Percentiles rank a stretch among this genome's conserved stretches.
Evolutionary conservation across 2,329 filamentous ascomycete genomes (phyloP).

Genomic region (Juglanconis sp.): DNA sequence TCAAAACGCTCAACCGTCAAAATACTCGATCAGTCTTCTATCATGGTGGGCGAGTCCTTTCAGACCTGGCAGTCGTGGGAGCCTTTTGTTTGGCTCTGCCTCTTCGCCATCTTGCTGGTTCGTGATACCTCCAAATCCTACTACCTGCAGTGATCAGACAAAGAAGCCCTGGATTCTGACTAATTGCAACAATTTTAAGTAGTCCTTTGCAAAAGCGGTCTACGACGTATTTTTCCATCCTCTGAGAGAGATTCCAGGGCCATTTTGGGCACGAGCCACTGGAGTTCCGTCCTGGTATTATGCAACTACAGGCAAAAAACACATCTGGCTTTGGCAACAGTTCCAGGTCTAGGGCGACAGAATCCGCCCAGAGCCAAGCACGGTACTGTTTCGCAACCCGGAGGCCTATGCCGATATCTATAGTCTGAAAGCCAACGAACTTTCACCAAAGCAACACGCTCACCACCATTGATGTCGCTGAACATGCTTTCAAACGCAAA

Average conservation of each 20-base stretch:
- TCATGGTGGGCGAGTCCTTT: too few species aligned
- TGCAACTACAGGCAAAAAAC: slow-evolving; percentile 17
- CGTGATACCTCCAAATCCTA: too few species aligned
- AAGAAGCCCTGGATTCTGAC: too few species aligned
- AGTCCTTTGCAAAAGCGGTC: background rate
- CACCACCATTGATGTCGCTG: slow-evolving; percentile 18
- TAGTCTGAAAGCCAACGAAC: slow-evolving; percentile 13
- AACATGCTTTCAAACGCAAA: slow-evolving; percentile 17
- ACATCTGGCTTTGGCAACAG: slow-evolving; percentile 23
- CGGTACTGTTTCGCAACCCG: slow-evolving; percentile 21
- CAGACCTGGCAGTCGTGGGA: too few species aligned
- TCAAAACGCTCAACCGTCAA: too few species aligned
- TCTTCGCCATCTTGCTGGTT: too few species aligned
- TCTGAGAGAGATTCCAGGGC: slow-evolving; percentile 22
- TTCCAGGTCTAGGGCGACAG: slow-evolving; percentile 22
- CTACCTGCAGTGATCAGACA: too few species aligned
- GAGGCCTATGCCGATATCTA: slow-evolving; percentile 22
- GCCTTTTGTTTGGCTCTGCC: too few species aligned
- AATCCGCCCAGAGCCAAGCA: slow-evolving; percentile 20
- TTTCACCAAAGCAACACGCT: slow-evolving; percentile 10
- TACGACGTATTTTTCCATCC: slow-evolving; percentile 26
- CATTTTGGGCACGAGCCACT: slow-evolving; percentile 22
- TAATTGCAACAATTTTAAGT: background rate
- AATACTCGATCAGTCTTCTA: too few species aligned
- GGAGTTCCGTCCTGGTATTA: slow-evolving; percentile 24